These are phyloP conservation scores for Rhizopus delemar DNA, from an alignment of 371 early-diverging fungal genomes.

Conservation along the genomic window DNA sequence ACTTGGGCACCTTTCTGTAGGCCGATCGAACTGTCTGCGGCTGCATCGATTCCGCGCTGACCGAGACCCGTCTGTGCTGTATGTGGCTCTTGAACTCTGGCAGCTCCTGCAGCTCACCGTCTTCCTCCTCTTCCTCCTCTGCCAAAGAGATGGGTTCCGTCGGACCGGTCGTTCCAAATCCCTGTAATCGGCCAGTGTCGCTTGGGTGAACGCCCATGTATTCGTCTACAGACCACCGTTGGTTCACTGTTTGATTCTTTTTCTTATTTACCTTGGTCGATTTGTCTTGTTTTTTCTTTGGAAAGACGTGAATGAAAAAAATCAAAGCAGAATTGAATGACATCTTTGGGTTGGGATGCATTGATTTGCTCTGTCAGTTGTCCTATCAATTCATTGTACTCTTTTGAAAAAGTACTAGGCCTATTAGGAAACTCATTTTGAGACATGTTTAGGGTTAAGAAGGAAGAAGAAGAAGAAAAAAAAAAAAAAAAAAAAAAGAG, in stretches of 20 bases:
- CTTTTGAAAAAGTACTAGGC: constrained; percentile 15
- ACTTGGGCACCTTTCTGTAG: constrained; percentile 81
- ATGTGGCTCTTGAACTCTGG: constrained; percentile 66
- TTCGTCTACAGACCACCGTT: not conserved
- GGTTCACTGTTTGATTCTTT: not conserved
- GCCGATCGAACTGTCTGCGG: constrained; percentile 74
- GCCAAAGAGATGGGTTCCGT: constrained; percentile 5
- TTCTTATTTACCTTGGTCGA: not conserved
- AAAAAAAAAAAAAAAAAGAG: constrained; percentile 5
- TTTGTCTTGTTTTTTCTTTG: constrained; percentile 56
- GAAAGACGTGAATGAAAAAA: constrained; percentile 75
- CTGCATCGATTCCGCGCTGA: constrained; percentile 94
- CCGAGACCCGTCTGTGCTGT: constrained; percentile 87
- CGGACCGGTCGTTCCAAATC: constrained; percentile 1
- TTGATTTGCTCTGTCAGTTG: constrained; percentile 28
- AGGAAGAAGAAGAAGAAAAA: constrained; percentile 7
- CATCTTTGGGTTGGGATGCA: constrained; percentile 62
- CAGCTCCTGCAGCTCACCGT: not conserved
- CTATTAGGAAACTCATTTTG: constrained; percentile 1
- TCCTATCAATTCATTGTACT: constrained; percentile 27
- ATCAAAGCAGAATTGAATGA: constrained; percentile 84
- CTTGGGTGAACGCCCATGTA: constrained; percentile 2
- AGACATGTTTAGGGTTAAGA: not conserved
- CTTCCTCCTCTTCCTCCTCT: constrained; percentile 34
- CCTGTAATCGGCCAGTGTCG: not conserved